Conservation (phyloP, 805 yeast species). For the Ogataea ramenticola region DNA sequence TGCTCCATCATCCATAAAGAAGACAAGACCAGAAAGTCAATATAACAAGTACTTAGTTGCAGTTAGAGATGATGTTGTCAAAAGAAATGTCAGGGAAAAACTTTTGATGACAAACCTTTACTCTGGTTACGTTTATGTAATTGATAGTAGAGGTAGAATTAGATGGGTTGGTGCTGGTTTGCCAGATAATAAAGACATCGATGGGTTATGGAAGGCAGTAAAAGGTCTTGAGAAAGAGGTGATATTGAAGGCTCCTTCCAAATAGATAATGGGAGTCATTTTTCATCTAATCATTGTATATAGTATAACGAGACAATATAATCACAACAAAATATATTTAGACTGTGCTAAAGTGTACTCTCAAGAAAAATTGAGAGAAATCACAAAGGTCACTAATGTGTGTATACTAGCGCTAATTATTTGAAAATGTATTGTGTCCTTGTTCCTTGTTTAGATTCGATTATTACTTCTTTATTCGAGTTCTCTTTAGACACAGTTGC, state of each 20-base stretch:
- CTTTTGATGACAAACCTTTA: conserved; percentile 66
- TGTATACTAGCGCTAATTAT: background rate
- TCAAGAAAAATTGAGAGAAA: too few relatives aligned
- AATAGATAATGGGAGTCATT: too few relatives aligned
- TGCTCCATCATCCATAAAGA: conserved; percentile 29
- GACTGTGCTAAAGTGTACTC: too few relatives aligned
- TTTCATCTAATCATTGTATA: too few relatives aligned
- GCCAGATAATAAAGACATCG: conserved; percentile 59
- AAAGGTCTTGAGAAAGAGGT: conserved; percentile 50
- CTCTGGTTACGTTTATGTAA: conserved; percentile 75
- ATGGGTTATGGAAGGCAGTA: conserved; percentile 59
- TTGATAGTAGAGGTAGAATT: conserved; percentile 67
- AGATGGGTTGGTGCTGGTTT: conserved; percentile 92
- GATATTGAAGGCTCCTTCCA: background rate
- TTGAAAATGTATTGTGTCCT: too few relatives aligned
- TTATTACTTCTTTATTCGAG: too few relatives aligned
- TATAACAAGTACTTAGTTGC: conserved; percentile 56
- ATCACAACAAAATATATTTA: too few relatives aligned
- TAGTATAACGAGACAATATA: too few relatives aligned
- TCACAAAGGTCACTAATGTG: too few relatives aligned
- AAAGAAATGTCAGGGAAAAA: conserved; percentile 48
- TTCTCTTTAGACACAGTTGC: too few relatives aligned
- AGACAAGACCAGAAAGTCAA: conserved; percentile 18
- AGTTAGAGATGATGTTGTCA: conserved; percentile 47
- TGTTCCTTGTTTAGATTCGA: too few relatives aligned